Evolutionary conservation across 2,329 filamentous ascomycete genomes (phyloP).

Genomic region (Botrytis fragariae): DNA sequence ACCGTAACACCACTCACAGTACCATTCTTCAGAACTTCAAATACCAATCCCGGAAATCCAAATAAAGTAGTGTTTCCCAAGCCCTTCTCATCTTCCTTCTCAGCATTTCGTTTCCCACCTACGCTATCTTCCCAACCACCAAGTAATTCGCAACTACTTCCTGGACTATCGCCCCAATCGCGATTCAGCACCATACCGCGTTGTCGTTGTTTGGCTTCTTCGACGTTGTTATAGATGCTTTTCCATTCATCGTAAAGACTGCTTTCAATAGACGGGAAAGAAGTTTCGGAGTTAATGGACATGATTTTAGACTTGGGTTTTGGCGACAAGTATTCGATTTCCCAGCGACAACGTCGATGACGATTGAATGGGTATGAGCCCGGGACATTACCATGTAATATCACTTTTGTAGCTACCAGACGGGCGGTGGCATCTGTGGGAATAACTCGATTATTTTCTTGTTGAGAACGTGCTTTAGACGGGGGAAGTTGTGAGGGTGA

Average conservation of each 20-base stretch:
- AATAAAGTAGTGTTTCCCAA: conserved; percentile 79
- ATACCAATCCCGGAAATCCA: conserved; percentile 89
- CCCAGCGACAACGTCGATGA: conserved; percentile 86
- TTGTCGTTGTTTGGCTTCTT: conserved; percentile 52
- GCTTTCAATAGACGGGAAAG: conserved; percentile 70
- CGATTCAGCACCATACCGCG: conserved; percentile 86
- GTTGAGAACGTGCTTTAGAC: conserved; percentile 37
- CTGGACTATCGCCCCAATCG: conserved; percentile 87
- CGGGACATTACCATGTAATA: conserved; percentile 91
- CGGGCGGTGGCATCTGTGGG: conserved; percentile 50
- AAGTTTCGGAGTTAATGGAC: conserved; percentile 57
- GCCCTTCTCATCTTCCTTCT: conserved; percentile 52
- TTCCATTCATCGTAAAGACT: conserved; percentile 69
- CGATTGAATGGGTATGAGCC: conserved; percentile 97
- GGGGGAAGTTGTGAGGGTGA: conserved; percentile 63
- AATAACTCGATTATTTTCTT: conserved; percentile 29
- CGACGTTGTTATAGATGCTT: conserved; percentile 57
- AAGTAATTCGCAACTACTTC: conserved; percentile 78
- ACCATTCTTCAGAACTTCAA: conserved; percentile 93
- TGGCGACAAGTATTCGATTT: conserved; percentile 56
- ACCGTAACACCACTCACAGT: conserved; percentile 86
- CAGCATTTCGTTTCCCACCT: conserved; percentile 42
- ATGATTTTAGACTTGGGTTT: conserved; percentile 42
- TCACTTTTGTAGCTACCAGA: conserved; percentile 84
- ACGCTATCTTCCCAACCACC: conserved; percentile 81